Percentiles rank a stretch among this genome's conserved stretches.
Evolutionary conservation across 75 land plant genomes (phyloP).

Genomic region (Selaginella tamariscina): DNA sequence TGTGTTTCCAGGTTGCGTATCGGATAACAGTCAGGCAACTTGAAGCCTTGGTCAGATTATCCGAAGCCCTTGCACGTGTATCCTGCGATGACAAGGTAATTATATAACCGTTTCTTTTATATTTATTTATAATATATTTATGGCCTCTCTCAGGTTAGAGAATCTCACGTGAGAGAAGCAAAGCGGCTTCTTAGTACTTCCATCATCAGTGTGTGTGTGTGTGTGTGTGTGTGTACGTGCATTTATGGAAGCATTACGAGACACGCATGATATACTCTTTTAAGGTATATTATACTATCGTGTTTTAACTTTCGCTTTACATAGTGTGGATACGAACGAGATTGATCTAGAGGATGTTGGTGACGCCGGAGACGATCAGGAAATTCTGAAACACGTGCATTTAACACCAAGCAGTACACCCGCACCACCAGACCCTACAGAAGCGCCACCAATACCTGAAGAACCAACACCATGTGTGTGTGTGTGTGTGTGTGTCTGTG

Average conservation of each 20-base stretch:
- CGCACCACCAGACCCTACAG: too few relatives aligned
- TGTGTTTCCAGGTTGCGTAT: too few relatives aligned
- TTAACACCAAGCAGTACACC: slow-evolving; percentile 10
- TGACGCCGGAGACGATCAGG: slow-evolving; percentile 22
- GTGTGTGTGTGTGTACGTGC: neutral
- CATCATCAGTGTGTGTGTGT: slow-evolving; percentile 55
- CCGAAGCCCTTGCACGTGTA: slow-evolving; percentile 88
- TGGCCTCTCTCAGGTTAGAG: slow-evolving; percentile 52
- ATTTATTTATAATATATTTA: too few relatives aligned
- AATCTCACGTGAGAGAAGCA: slow-evolving; percentile 72
- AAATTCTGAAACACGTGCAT: slow-evolving; percentile 6
- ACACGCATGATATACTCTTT: neutral
- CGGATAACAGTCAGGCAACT: slow-evolving; percentile 94
- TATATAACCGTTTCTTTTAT: neutral
- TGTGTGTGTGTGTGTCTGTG: too few relatives aligned
- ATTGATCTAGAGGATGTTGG: slow-evolving; percentile 80
- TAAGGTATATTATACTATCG: too few relatives aligned
- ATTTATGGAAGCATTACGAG: neutral
- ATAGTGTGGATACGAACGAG: slow-evolving; percentile 93
- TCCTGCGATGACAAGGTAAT: slow-evolving; percentile 57
- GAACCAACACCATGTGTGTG: neutral
- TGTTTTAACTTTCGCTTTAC: neutral
- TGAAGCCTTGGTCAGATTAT: slow-evolving; percentile 80
- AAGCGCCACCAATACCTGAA: too few relatives aligned
- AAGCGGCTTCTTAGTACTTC: slow-evolving; percentile 82